Percentiles rank a stretch among this genome's conserved stretches.
phyloP scores from a whole-genome alignment of 768 basidiomycete species.

The Tulasnella sp. region DNA sequence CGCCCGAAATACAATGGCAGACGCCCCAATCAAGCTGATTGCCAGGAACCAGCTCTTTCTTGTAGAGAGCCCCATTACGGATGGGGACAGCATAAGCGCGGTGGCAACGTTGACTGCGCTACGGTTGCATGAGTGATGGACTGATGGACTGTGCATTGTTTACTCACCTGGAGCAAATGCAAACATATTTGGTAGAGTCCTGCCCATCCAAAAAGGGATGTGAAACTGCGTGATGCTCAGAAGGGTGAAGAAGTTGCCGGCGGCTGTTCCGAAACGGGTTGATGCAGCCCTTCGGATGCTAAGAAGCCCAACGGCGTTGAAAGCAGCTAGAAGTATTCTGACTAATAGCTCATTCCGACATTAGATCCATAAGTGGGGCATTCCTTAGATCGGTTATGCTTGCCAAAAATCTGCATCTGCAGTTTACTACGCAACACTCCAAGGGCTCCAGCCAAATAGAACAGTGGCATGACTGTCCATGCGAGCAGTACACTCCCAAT shows the following conservation, averaged over 20 bases:
- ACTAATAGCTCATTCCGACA: slow-evolving; percentile 34
- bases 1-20: slow-evolving; percentile 63
- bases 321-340: slow-evolving; percentile 55
- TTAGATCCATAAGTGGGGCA: not conserved
- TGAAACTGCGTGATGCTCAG: slow-evolving; percentile 83
- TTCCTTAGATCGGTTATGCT: slow-evolving; percentile 22
- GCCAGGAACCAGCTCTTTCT: slow-evolving; percentile 30
- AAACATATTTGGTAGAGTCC: slow-evolving; percentile 92
- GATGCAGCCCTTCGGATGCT: slow-evolving; percentile 52
- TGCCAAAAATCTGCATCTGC: slow-evolving; percentile 61
- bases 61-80: slow-evolving; percentile 24
- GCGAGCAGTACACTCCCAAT: slow-evolving; percentile 63
- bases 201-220: slow-evolving; percentile 82
- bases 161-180: slow-evolving; percentile 62
- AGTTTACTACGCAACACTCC: slow-evolving; percentile 45
- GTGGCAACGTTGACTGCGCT: slow-evolving; percentile 48
- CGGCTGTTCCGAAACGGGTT: slow-evolving; percentile 48
- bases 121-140: not conserved
- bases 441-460: slow-evolving; percentile 32
- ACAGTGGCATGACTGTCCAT: slow-evolving; percentile 40
- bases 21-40: slow-evolving; percentile 50
- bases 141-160: not conserved
- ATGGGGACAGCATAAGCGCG: slow-evolving; percentile 35
- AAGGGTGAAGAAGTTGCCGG: slow-evolving; percentile 49
- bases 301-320: slow-evolving; percentile 52